Conservation (phyloP, 176 grass and related monocot genomes). For the Raddia distichophylla region DNA sequence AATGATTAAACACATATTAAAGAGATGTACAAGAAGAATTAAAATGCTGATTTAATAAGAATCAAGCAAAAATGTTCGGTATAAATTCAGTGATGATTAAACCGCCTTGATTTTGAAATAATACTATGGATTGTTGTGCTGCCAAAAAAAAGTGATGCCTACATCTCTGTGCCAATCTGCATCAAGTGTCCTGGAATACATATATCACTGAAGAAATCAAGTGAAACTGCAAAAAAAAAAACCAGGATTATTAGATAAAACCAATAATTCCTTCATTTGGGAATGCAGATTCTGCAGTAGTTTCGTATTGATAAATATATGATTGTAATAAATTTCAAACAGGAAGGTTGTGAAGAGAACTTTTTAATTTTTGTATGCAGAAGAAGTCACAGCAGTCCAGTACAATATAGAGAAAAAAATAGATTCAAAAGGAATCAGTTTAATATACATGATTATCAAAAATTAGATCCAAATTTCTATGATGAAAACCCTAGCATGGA, state of each 20-base stretch:
- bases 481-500: slow-evolving; percentile 1
- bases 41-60: slow-evolving; percentile 29
- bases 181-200: slow-evolving; percentile 66
- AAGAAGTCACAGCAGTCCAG: background rate
- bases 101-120: slow-evolving; percentile 16
- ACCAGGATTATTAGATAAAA: slow-evolving; percentile 36
- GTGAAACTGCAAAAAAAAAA: slow-evolving; percentile 69
- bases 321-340: slow-evolving; percentile 8
- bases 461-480: background rate
- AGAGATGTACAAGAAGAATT: background rate
- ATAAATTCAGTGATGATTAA: slow-evolving; percentile 1
- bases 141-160: slow-evolving; percentile 26
- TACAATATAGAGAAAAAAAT: background rate
- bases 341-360: background rate
- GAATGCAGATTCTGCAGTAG: slow-evolving; percentile 3
- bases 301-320: slow-evolving; percentile 9
- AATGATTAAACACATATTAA: slow-evolving; percentile 6
- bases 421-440: background rate
- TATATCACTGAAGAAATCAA: slow-evolving; percentile 92
- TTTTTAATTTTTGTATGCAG: background rate
- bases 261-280: slow-evolving; percentile 32
- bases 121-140: background rate
- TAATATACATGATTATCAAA: background rate
- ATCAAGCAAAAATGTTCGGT: slow-evolving; percentile 9
- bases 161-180: slow-evolving; percentile 58